Evolutionary conservation across 2,329 filamentous ascomycete species (phyloP), one percentile per base, ranked within the genome.

Genomic region (Cladosporium cucumerinum): DNA sequence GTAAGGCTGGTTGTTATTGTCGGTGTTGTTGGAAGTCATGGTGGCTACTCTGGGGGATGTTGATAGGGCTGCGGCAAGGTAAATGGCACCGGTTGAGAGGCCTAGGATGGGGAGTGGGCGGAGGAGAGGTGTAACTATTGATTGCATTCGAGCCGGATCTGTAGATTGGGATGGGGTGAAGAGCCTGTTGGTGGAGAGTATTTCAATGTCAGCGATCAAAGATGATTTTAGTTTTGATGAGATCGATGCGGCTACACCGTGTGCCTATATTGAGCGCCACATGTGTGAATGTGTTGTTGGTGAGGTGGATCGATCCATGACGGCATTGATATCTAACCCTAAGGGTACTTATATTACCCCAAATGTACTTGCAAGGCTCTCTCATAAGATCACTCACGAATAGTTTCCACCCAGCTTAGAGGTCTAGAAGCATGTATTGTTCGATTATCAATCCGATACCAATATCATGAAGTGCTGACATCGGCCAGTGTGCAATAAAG

Each of bases 91-190:
- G 26, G 68, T 67, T 43, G 69, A 70, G 26, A 69, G 51, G n/a
- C 67, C 52, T 36, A 69, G 57, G 28, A 71, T 60, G 39, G 69
- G 69, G 12, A 70, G 39, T 16, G 68, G 68, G 25, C 68, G 68
- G 49, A 67, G 57, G 18, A 70, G 49, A 23, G 68, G 67, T 26
- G 64, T 62, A 16, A 69, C n/a, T 58, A 65, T 28, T 6, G 63
- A 34, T 46, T 60, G 57, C 63, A 65, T 65, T 36, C 39, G 26
- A 28, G 51, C 16, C 18, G 18, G 25, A 1, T 16, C 21, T 5
- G 28, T 11, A 6, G 49, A 52, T 28, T 16, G 16, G 39, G n/a
- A 8, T 10, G 2, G 39, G n/a, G 8, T 39, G 14, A 8, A n/a
- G 18, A n/a, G n/a, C 8, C 2, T 21, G 7, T 21, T 46, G 11